Evolutionary conservation across 1,284 basidiomycete genomes (phyloP).

Genomic region (Cryptococcus sp.): DNA sequence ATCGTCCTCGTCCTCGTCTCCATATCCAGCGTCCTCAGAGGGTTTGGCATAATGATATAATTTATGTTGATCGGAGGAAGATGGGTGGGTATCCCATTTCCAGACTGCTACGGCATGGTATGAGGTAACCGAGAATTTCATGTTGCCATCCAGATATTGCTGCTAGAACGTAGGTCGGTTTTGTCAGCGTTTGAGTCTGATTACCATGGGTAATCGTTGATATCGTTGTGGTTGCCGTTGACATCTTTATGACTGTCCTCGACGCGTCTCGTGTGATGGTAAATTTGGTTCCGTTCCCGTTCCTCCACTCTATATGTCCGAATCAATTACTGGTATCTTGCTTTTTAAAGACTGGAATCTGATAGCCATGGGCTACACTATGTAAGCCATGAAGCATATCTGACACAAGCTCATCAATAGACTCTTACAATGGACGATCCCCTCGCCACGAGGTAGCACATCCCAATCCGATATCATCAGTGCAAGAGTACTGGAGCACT

Average conservation of each 20-base stretch:
- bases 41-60: slow-evolving; percentile 25
- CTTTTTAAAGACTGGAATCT: no score
- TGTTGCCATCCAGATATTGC: slow-evolving; percentile 4
- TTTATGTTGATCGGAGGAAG: slow-evolving; percentile 38
- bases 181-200: no score
- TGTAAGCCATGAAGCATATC: slow-evolving; percentile 14
- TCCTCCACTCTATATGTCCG: not conserved
- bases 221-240: no score
- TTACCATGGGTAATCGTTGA: no score
- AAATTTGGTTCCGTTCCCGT: no score
- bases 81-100: slow-evolving; percentile 43
- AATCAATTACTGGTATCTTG: not conserved
- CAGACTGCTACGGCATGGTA: slow-evolving; percentile 45
- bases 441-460: slow-evolving; percentile 11
- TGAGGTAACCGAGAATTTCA: slow-evolving; percentile 44
- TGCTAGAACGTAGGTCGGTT: no score
- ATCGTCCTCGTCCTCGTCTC: slow-evolving; percentile 50
- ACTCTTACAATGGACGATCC: slow-evolving; percentile 39
- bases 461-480: slow-evolving; percentile 34
- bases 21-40: not conserved
- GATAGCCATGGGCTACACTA: slow-evolving; percentile 28
- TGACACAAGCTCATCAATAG: slow-evolving; percentile 15
- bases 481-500: slow-evolving; percentile 35
- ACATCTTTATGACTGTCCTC: no score
- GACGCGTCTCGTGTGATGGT: no score